These are phyloP conservation scores for Cenchrus americanus DNA, from an alignment of 176 grass and related monocot genomes.

Conservation along the genomic window DNA sequence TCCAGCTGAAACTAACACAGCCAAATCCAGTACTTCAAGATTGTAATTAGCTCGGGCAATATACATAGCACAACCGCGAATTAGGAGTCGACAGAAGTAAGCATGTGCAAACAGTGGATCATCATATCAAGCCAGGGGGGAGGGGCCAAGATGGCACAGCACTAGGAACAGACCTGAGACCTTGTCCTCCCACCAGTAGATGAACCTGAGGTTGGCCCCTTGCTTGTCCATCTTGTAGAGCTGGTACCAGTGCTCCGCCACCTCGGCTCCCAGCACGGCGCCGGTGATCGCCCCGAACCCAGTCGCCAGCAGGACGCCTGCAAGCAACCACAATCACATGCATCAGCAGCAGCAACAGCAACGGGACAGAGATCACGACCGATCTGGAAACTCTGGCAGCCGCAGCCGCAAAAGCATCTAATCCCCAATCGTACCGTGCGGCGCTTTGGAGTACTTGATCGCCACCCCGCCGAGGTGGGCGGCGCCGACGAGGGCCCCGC, in stretches of 20 bases:
- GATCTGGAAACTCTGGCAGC: not conserved
- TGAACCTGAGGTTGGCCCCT: constrained; percentile 85
- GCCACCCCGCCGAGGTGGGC: constrained; percentile 83
- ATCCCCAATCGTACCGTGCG: constrained; percentile 72
- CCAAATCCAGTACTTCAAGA: not conserved
- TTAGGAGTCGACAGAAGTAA: not conserved
- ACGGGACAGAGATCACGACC: not conserved
- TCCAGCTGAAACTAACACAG: not conserved
- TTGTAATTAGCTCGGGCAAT: not conserved
- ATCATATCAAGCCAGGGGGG: not conserved
- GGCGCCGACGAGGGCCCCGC: constrained; percentile 63
- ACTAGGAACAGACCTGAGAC: constrained; percentile 61
- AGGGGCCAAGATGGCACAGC: not conserved
- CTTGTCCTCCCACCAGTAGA: constrained; percentile 99
- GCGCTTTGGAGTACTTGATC: constrained; percentile 85
- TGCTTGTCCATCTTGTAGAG: constrained; percentile 95
- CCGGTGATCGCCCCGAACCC: constrained; percentile 83
- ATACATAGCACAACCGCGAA: no score
- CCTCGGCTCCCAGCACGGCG: constrained; percentile 76
- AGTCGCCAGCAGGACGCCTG: constrained; percentile 80
- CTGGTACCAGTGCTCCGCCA: constrained; percentile 90
- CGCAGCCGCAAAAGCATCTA: not conserved
- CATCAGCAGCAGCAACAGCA: constrained; percentile 11
- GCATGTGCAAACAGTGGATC: not conserved
- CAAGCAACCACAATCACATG: not conserved